Base-by-base conservation (phyloP, 768 basidiomycete species). In the Tulasnella sp. region DNA sequence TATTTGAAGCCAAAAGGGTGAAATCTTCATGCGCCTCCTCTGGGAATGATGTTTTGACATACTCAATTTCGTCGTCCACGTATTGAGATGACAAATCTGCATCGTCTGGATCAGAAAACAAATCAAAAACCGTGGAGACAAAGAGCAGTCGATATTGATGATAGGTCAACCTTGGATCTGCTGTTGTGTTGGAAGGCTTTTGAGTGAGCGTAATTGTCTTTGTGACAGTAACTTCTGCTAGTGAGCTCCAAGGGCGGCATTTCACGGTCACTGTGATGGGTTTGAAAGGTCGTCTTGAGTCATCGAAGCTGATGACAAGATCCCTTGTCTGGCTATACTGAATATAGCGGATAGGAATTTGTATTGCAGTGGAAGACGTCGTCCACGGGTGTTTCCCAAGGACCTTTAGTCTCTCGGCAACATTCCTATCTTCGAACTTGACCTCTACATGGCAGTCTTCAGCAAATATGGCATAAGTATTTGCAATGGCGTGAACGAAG, bases 401-500 rank as follows among this genome's bases (percentile, higher is more conserved):
- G 35, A 27, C 27, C n/a, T 19, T 45, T 45, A 32, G 13, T n/a
- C 8, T 46, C 45, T 20, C 47, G 25, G 16, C 29, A 24, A 10
- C 53, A 13, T 10, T 45, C 31, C 20, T 54, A 19, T 15, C 25
- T 20, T 4, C 35, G 42, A 9, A 53, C 47, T 34, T 45, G 43
- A 8, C 39, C 48, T n/a, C n/a, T n/a, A n/a, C n/a, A n/a, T n/a
- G n/a, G n/a, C n/a, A n/a, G 19, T 29, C 32, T 19, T 45, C 34
- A 22, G 57, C 57, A 31, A 53, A 58, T 4, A 50, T 58, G 4
- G 57, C 57, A 32, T 57, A 53, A 15, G 47, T 22, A 37, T 58
- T 58, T 29, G 57, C 55, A 24, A 55, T 39, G 31, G 57, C 54
- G 39, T 58, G 57, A 16, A 58, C 57, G 41, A 58, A 58, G 28